Percentiles rank a stretch among this genome's conserved stretches.
Conservation (phyloP, 495 filamentous ascomycete species). For the Saxophila tyrrhenica region DNA sequence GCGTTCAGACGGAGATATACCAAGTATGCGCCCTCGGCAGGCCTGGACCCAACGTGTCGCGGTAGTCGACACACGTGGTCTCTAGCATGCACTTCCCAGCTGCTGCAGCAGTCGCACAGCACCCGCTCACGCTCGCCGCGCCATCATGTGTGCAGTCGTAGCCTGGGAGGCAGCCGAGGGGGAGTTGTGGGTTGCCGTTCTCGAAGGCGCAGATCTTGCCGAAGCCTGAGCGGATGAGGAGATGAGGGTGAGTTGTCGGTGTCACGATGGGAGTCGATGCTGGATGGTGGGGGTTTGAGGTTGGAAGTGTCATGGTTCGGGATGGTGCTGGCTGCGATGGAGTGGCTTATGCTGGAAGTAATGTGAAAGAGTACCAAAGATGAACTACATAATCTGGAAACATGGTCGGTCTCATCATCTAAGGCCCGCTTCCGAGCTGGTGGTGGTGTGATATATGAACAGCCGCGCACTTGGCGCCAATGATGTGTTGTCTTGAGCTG, state of each 20-base stretch:
- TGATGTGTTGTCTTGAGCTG: too few species aligned
- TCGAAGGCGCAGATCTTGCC: not conserved
- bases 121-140: not conserved
- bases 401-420: not conserved
- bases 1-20: too few species aligned
- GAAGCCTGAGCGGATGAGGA: not conserved
- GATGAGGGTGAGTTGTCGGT: not conserved
- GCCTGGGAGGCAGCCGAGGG: not conserved
- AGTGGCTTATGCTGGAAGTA: too few species aligned
- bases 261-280: too few species aligned
- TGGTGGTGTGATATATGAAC: not conserved
- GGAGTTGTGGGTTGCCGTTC: not conserved
- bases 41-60: not conserved
- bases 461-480: not conserved
- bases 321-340: too few species aligned
- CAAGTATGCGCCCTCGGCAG: not conserved
- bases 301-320: too few species aligned
- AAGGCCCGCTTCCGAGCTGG: not conserved
- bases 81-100: not conserved
- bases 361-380: too few species aligned
- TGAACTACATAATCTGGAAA: too few species aligned
- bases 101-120: not conserved
- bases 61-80: not conserved
- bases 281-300: too few species aligned
- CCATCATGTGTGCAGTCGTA: not conserved